These are phyloP conservation scores for Ailanthus altissimus DNA, from an alignment of 345 rosid species.

Conservation along the genomic window DNA sequence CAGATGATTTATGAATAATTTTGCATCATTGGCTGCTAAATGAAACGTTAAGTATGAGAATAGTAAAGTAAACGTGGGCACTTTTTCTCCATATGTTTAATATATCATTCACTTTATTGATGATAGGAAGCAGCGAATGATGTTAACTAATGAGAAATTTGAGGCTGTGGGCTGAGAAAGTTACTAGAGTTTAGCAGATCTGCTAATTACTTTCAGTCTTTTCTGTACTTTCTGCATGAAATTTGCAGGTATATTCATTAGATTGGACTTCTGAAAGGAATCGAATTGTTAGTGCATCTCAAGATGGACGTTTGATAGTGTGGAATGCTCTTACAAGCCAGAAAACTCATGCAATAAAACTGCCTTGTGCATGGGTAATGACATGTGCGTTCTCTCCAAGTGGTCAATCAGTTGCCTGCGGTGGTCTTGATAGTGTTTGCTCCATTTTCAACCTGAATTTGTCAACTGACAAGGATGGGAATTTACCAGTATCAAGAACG, in stretches of 20 bases:
- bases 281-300: constrained; percentile 92
- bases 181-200: not conserved
- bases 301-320: constrained; percentile 89
- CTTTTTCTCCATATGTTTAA: not conserved
- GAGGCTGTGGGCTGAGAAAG: not conserved
- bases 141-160: not conserved
- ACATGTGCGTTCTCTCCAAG: constrained; percentile 95
- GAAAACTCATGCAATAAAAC: constrained; percentile 92
- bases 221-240: constrained; percentile 9
- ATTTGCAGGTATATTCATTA: constrained; percentile 75
- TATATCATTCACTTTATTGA: not conserved
- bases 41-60: not conserved
- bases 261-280: constrained; percentile 92
- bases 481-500: constrained; percentile 68
- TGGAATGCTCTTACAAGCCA: constrained; percentile 99
- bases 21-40: not conserved
- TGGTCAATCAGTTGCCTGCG: constrained; percentile 94
- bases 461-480: constrained; percentile 79
- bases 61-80: not conserved
- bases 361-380: constrained; percentile 99
- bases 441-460: constrained; percentile 92
- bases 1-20: not conserved
- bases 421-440: constrained; percentile 94
- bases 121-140: not conserved
- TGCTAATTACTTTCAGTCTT: not conserved